phyloP scores from a whole-genome alignment of 176 grass and related monocot species.

The Lolium perenne region DNA sequence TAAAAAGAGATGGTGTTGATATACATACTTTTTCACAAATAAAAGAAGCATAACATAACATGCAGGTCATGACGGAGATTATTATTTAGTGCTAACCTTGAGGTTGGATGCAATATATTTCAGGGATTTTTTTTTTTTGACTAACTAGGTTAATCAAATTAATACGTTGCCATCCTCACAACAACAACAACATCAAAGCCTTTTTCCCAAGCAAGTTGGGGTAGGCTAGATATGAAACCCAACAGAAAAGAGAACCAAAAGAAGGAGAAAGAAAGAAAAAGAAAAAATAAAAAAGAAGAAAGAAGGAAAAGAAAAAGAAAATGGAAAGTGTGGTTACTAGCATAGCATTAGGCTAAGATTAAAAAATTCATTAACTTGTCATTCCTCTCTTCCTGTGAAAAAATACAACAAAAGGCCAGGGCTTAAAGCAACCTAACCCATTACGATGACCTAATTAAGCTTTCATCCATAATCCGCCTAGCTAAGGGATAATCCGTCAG shows the following conservation, averaged over 20 bases:
- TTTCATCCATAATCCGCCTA: neutral
- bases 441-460: neutral
- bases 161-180: neutral
- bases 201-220: no score
- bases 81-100: neutral
- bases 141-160: neutral
- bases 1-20: conserved; percentile 2
- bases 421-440: conserved; percentile 8
- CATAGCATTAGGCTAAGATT: neutral
- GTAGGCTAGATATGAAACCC: no score
- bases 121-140: no score
- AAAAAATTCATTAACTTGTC: neutral
- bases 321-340: neutral
- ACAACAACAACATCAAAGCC: no score
- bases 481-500: neutral
- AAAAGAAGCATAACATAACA: conserved; percentile 23
- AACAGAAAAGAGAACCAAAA: no score
- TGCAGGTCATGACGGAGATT: neutral
- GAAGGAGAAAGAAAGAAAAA: no score
- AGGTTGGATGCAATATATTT: neutral
- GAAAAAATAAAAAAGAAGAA: no score
- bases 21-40: neutral
- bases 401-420: neutral
- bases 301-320: neutral
- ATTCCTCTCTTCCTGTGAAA: neutral